A percentile compares a stretch with the other conserved stretches of the same genome.
Conservation (phyloP, 257 asterid species). For the Rauvolfia tetraphylla region DNA sequence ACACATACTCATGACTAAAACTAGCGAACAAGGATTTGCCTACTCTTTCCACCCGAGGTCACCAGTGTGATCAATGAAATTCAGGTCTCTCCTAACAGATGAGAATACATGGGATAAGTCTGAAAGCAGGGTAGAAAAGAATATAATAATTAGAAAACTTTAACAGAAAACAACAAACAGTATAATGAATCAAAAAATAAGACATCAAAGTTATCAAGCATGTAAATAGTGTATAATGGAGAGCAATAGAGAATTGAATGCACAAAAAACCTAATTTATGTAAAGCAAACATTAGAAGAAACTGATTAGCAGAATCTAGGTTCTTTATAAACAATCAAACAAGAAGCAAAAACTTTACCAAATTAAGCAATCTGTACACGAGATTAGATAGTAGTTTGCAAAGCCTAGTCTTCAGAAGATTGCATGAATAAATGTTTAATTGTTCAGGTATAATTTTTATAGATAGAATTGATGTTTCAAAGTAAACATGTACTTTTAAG, state of each 20-base stretch:
- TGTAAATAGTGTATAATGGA: background rate
- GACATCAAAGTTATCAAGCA: background rate
- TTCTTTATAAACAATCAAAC: background rate
- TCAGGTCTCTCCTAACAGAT: slow-evolving; percentile 75
- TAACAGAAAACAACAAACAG: slow-evolving; percentile 12
- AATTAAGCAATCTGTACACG: background rate
- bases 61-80: slow-evolving; percentile 91
- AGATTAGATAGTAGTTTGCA: background rate
- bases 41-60: slow-evolving; percentile 99
- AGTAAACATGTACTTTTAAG: background rate
- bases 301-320: background rate
- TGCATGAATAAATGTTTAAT: background rate
- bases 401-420: background rate
- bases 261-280: background rate
- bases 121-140: slow-evolving; percentile 38
- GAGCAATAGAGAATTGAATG: background rate
- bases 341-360: background rate
- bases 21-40: slow-evolving; percentile 48
- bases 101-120: slow-evolving; percentile 96
- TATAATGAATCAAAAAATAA: slow-evolving; percentile 7
- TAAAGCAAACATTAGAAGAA: background rate
- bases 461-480: background rate
- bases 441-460: background rate
- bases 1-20: slow-evolving; percentile 11
- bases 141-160: slow-evolving; percentile 15